Base-by-base conservation (phyloP, 306 rosid genomes). In the Cucumis hystrix region DNA sequence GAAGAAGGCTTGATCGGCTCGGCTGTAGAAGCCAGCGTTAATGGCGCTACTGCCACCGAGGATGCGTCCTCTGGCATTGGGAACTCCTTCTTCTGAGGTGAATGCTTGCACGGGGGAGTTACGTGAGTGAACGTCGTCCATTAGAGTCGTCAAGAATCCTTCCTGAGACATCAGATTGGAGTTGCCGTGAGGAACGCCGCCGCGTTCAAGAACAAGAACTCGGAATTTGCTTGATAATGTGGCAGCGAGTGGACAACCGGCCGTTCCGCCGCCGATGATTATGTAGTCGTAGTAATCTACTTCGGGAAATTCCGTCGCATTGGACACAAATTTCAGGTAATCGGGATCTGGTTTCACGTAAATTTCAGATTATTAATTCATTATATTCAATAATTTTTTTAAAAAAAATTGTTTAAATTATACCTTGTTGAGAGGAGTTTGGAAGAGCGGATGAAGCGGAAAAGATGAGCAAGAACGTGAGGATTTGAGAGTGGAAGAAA, bases 41-140 rank as follows among this genome's bases (percentile, higher is more conserved):
- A 96, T 89, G 54, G 89, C 93, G 79, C 96, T 92, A 83, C 99
- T 89, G 35, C 99, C 99, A 5, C 98, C 99, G 65, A 96, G 99
- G 84, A 96, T 84, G 4, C 92, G 90, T 1, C 99, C 99, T 0
- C 98, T 86, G 18, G 96, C 97, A 41, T 96, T 96, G n/a, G 84
- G 86, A 21, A 96, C 90, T 4, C 98, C 99, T 12, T 96, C 99
- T 52, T 91, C 97, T 0, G 99, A 96, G 7, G 77, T 79, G 87
- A 96, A 96, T 10, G 85, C 47, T 40, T 96, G 91, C 0, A 91
- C 85, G 0, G 99, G 90, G 0, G 97, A 89, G 73, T 90, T 88
- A 23, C 21, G 39, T 4, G 82, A 10, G 41, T 84, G 72, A 39
- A 82, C 81, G 37, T 74, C 82, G 35, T 74, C 85, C 79, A 85